Base-by-base conservation (phyloP, 768 basidiomycete genomes). In the Neoboletus magnificus region DNA sequence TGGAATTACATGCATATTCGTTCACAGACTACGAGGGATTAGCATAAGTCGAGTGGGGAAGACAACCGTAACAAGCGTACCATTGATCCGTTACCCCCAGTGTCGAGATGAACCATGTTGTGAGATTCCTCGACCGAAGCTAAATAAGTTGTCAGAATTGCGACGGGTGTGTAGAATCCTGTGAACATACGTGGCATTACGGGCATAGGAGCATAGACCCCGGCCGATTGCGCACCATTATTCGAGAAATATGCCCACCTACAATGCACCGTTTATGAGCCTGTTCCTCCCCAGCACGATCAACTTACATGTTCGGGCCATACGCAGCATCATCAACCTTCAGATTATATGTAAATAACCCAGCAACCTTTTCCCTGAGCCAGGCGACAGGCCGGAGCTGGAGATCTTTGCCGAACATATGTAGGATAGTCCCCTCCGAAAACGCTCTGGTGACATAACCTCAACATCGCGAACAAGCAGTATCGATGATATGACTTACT, bases 211-310 rank as follows among this genome's bases (percentile, higher is more conserved):
- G 42, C 15, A 3, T 48, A 47, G 8, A 62, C 37, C 9, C 37
- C 23, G 3, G 9, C n/a, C 0, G 12, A 18, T 1, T 25, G 4
- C 18, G 59, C 41, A n/a, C 12, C 52, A 10, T 4, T 30, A 46
- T 29, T 57, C 5, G 60, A 63, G 39, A 62, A 62, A 41, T 62
- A 59, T 33, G 47, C 61, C 61, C 61, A 62, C 61, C 61, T 62
- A 40, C 42, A 42, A 8, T 11, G 33, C 0, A 11, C 15, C 1
- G 8, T 20, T 22, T 15, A 32, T 37, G 12, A 46, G 36, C 25
- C 4, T 5, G 6, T 23, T 37, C 23, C 27, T 15, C 12, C 0
- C 7, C 6, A 16, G 2, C 3, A 4, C 3, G 25, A 47, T 1
- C 3, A 35, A 53, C 63, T 39, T 45, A 64, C 63, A 64, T 44